Percentiles rank a stretch among this genome's conserved stretches.
These are phyloP conservation scores for Triticum timopheevii DNA, from an alignment of 176 grass and related monocot species.

Conservation along the genomic window DNA sequence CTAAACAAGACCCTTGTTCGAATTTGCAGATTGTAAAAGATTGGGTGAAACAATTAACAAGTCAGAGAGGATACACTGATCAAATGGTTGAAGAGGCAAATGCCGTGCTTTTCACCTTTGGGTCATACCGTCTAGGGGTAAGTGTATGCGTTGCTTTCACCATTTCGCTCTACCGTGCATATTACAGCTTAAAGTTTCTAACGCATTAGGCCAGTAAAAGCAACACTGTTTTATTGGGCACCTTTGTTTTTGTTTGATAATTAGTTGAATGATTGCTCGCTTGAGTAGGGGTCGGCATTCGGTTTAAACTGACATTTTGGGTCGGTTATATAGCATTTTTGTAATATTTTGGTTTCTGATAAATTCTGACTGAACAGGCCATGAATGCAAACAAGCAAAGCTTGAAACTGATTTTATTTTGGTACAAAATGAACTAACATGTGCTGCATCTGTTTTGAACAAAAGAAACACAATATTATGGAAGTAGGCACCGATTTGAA, in stretches of 20 bases:
- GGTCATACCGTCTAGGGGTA: slow-evolving; percentile 94
- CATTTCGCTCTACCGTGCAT: background rate
- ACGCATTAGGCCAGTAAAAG: background rate
- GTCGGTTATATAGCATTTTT: background rate
- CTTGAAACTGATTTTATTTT: background rate
- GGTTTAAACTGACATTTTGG: background rate
- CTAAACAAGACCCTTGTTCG: background rate
- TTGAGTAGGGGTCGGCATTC: background rate
- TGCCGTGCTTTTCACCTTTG: slow-evolving; percentile 93
- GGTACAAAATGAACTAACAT: background rate
- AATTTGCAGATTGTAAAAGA: slow-evolving; percentile 67
- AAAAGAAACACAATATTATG: background rate
- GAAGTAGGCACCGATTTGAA: background rate
- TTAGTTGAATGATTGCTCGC: background rate
- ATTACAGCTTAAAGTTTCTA: background rate
- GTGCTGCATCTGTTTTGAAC: background rate
- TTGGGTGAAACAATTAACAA: slow-evolving; percentile 91
- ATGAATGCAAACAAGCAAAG: background rate
- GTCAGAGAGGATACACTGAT: slow-evolving; percentile 85
- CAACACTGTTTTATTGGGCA: background rate
- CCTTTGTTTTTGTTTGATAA: background rate
- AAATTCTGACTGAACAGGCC: background rate
- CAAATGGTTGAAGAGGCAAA: slow-evolving; percentile 94
- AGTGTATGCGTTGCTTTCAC: background rate
- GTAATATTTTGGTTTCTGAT: background rate